Base-by-base conservation (phyloP, 23 red algal species). In the Gracilaria caudata region DNA sequence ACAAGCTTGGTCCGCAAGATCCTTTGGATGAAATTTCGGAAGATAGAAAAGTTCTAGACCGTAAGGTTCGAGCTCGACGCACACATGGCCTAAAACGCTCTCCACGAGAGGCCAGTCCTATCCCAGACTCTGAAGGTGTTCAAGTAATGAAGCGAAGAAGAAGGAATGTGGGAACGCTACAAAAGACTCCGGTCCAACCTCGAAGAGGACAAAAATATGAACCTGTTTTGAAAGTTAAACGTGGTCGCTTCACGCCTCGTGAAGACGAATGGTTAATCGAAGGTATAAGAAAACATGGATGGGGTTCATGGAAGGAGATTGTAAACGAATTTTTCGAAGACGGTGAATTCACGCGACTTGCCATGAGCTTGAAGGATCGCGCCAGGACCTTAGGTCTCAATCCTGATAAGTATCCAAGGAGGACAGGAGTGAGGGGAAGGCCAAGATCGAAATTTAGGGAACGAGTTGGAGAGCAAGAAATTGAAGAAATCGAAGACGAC, bases 351-450 rank as follows among this genome's bases (percentile, higher is more conserved):
- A 79, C 85, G 19, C 70, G 85, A 36, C 64, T 20, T 17, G 36
- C 85, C 7, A 79, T 89, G 55, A 89, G 85, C 61, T 68, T 89
- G 54, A 89, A 89, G 30, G 85, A 89, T 79, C 68, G 85, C 9
- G 85, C 85, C 0, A 77, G 85, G 45, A 89, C 85, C 10, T 55
- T 89, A 33, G 54, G 55, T n/a, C 43, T 77, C 0, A 35, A 89
- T 77, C 73, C 73, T 43, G 34, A 23, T 12, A 89, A 78, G 73
- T 89, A 78, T 44, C 72, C 85, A 3, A 73, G 13, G 14, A 41
- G 30, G 20, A 19, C 36, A 74, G 49, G 51, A 14, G 43, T 16
- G 49, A 49, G 45, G 57, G 82, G 64, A 54, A 25, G 51, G 59
- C 36, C 37, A 57, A n/a, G n/a, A n/a, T 36, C 23, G 24, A 24